These are phyloP conservation scores for Lachnellula occidentalis DNA, from an alignment of 2,329 filamentous ascomycete species.

Conservation along the genomic window DNA sequence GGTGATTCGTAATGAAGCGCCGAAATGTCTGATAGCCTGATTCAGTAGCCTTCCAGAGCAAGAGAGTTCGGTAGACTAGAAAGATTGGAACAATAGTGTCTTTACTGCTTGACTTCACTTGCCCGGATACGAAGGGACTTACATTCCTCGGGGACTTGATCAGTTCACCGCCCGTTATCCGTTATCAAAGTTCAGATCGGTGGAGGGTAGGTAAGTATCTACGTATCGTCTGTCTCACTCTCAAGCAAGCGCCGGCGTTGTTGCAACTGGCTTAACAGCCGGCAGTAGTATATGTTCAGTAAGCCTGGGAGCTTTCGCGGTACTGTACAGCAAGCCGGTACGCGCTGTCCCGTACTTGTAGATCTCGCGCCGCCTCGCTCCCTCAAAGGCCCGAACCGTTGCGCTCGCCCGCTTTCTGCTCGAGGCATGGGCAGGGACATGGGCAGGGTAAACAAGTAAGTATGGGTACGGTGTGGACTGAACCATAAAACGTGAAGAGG, in stretches of 20 bases:
- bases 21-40: neutral
- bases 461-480: neutral
- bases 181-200: neutral
- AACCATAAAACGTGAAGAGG: neutral
- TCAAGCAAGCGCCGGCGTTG: neutral
- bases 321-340: neutral
- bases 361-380: neutral
- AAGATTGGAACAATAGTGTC: neutral
- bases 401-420: neutral
- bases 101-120: neutral
- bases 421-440: neutral
- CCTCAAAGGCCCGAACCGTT: conserved; percentile 6
- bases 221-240: too few relatives aligned
- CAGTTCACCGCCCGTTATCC: neutral
- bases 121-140: neutral
- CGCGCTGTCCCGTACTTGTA: neutral
- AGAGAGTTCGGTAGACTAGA: neutral
- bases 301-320: neutral
- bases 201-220: too few relatives aligned
- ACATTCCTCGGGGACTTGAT: neutral
- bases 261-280: neutral
- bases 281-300: neutral
- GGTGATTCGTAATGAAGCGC: conserved; percentile 4
- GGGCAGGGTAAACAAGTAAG: neutral
- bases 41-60: neutral